Percentiles rank a stretch among this genome's conserved stretches.
Conservation (phyloP, 495 filamentous ascomycete species). For the Neurospora hispaniola region DNA sequence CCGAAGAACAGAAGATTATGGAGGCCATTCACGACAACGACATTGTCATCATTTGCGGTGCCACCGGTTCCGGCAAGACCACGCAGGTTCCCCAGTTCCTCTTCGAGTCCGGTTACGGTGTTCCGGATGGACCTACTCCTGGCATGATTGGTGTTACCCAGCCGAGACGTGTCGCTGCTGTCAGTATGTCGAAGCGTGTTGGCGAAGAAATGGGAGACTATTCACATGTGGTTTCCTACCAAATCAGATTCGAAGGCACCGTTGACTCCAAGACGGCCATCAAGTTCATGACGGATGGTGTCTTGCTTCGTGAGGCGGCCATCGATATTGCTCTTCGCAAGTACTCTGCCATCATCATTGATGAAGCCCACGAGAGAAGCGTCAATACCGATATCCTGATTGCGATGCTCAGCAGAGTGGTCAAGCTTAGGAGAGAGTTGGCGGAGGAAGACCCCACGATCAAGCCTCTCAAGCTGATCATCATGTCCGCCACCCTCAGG, state of each 20-base stretch:
- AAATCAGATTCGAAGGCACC: constrained; percentile 88
- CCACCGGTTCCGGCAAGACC: constrained; percentile 94
- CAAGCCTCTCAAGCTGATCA: constrained; percentile 80
- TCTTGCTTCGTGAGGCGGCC: constrained; percentile 81
- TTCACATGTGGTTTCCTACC: constrained; percentile 68
- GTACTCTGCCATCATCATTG: constrained; percentile 88
- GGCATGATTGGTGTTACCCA: constrained; percentile 95
- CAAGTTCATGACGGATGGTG: constrained; percentile 99
- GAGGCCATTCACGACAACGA: constrained; percentile 88
- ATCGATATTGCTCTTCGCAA: constrained; percentile 86
- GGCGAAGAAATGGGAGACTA: constrained; percentile 67
- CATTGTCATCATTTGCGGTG: constrained; percentile 83
- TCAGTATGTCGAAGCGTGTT: constrained; percentile 92
- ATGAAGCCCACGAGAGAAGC: constrained; percentile 96
- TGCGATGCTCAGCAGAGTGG: constrained; percentile 88
- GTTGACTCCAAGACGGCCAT: constrained; percentile 76
- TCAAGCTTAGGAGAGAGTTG: constrained; percentile 51
- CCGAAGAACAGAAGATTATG: constrained; percentile 97
- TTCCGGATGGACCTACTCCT: constrained; percentile 61
- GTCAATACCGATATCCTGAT: constrained; percentile 97
- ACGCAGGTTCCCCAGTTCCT: constrained; percentile 95
- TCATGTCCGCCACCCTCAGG: constrained; percentile 94
- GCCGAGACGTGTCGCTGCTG: constrained; percentile 82
- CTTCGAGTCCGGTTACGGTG: constrained; percentile 86
- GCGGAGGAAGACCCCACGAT: constrained; percentile 39